These are phyloP conservation scores for Spergularia marina DNA, from an alignment of 148 eudicot species.

Conservation along the genomic window DNA sequence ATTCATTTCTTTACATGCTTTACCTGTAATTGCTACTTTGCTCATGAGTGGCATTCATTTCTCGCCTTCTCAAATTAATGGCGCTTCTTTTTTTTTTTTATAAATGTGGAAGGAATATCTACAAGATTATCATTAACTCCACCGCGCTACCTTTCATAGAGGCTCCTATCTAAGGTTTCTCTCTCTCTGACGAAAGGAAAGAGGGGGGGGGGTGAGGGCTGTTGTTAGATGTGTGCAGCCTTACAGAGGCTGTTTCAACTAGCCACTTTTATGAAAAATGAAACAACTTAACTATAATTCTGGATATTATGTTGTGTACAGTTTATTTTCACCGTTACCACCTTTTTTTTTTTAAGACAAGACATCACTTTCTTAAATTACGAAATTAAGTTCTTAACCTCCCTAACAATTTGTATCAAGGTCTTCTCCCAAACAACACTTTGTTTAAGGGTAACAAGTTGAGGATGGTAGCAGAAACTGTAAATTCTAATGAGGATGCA, in stretches of 20 bases:
- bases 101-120: neutral
- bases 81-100: neutral
- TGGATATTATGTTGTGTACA: no score
- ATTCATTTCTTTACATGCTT: neutral
- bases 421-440: no score
- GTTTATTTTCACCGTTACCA: no score
- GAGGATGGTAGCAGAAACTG: neutral
- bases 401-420: no score
- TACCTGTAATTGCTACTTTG: neutral
- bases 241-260: neutral
- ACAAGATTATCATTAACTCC: neutral
- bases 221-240: neutral
- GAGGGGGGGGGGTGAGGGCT: neutral
- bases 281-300: neutral
- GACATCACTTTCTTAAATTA: no score
- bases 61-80: neutral
- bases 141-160: neutral
- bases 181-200: no score
- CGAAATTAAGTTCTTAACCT: no score
- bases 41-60: neutral
- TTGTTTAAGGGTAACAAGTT: no score
- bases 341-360: no score
- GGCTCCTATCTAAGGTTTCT: neutral
- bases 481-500: neutral
- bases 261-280: neutral